Percentiles rank a stretch among this genome's conserved stretches.
These are phyloP conservation scores for Sclerotinia subarctica DNA, from an alignment of 2,329 filamentous ascomycete genomes.

Conservation along the genomic window DNA sequence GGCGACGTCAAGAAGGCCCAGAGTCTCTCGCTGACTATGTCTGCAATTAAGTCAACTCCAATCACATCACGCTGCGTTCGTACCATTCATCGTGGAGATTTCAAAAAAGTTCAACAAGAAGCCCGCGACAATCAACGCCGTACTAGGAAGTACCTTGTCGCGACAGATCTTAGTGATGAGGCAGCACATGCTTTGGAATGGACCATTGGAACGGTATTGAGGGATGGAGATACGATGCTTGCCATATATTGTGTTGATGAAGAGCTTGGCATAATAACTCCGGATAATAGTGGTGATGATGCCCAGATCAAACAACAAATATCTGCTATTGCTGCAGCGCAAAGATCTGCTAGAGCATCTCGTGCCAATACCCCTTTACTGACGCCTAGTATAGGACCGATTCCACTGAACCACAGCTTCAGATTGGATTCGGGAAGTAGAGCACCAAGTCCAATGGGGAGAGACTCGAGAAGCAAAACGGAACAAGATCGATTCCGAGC, in stretches of 20 bases:
- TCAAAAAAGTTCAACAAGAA: conserved; percentile 68
- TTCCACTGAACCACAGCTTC: conserved; percentile 29
- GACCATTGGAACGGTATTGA: conserved; percentile 91
- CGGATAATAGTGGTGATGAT: conserved; percentile 51
- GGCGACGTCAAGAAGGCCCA: conserved; percentile 86
- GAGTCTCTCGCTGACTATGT: conserved; percentile 76
- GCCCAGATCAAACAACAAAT: conserved; percentile 72
- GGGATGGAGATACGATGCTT: conserved; percentile 90
- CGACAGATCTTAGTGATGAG: conserved; percentile 90
- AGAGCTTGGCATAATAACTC: conserved; percentile 60
- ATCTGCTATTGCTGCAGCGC: conserved; percentile 62
- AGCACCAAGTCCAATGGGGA: conserved; percentile 38
- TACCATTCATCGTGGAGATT: conserved; percentile 88
- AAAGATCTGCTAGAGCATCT: conserved; percentile 34
- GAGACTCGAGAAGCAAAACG: conserved; percentile 52
- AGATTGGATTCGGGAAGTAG: conserved; percentile 30
- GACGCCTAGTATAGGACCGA: conserved; percentile 24
- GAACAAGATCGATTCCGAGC: conserved; percentile 80
- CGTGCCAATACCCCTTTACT: conserved; percentile 30
- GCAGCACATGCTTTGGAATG: conserved; percentile 94
- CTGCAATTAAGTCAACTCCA: conserved; percentile 71
- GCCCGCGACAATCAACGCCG: conserved; percentile 75
- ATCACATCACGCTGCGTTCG: conserved; percentile 79
- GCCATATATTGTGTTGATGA: conserved; percentile 94
- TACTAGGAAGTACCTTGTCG: conserved; percentile 89